phyloP scores from a whole-genome alignment of 1,139 yeast species.

The Suhomyces ambrosiae region DNA sequence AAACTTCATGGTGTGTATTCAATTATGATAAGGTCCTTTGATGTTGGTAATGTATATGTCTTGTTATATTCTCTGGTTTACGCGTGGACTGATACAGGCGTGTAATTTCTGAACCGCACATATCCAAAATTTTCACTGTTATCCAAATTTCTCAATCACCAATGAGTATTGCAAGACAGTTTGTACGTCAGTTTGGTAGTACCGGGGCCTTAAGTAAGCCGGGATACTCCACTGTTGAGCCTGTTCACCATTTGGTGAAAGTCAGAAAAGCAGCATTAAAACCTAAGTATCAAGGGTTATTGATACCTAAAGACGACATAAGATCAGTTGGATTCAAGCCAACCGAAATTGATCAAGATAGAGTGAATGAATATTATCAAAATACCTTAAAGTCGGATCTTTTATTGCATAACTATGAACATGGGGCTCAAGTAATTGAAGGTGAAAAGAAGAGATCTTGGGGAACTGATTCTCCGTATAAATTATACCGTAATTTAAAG shows the following conservation, averaged over 20 bases:
- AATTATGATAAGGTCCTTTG: too few relatives aligned
- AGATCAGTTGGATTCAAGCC: constrained; percentile 80
- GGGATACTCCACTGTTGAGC: constrained; percentile 79
- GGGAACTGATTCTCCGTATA: constrained; percentile 90
- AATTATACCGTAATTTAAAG: constrained; percentile 70
- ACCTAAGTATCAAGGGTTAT: constrained; percentile 67
- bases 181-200: constrained; percentile 50
- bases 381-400: constrained; percentile 77
- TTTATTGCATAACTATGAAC: constrained; percentile 74
- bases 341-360: constrained; percentile 68
- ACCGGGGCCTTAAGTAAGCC: constrained; percentile 50
- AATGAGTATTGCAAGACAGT: constrained; percentile 10
- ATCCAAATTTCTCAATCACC: background rate
- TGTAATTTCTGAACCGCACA: constrained; percentile 5
- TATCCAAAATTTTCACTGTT: constrained; percentile 8
- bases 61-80: background rate
- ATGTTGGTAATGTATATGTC: background rate
- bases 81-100: constrained; percentile 1
- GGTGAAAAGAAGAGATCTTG: constrained; percentile 83
- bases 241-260: constrained; percentile 87
- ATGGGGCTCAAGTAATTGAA: constrained; percentile 50
- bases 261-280: constrained; percentile 70
- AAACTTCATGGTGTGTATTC: constrained; percentile 12
- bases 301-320: constrained; percentile 68
- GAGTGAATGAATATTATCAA: constrained; percentile 76